phyloP scores from a whole-genome alignment of 1,284 basidiomycete species.

The Tausonia pullulans region DNA sequence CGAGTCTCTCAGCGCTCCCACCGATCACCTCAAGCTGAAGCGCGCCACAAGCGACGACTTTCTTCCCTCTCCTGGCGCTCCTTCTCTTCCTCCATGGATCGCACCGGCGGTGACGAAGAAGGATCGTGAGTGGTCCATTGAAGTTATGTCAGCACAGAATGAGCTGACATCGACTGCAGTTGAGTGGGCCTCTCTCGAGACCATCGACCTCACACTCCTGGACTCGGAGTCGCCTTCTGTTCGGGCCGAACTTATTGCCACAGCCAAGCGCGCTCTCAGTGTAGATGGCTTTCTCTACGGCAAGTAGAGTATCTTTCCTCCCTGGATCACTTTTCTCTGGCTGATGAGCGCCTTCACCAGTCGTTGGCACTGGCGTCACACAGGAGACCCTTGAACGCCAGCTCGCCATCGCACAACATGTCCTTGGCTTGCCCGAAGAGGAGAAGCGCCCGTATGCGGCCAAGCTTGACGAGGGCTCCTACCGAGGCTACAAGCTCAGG shows the following conservation, averaged over 20 bases:
- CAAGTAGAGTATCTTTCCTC: neutral
- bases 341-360: constrained; percentile 3
- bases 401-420: constrained; percentile 20
- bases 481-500: constrained; percentile 30
- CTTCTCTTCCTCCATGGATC: constrained; percentile 9
- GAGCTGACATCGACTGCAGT: constrained; percentile 5
- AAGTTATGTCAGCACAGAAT: neutral
- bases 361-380: constrained; percentile 20
- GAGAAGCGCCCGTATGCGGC: constrained; percentile 76
- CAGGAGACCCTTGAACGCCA: constrained; percentile 18
- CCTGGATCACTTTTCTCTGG: no score
- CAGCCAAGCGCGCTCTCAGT: constrained; percentile 18
- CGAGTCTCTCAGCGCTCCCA: neutral
- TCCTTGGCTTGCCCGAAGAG: constrained; percentile 56
- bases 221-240: constrained; percentile 17
- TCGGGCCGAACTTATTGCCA: constrained; percentile 10
- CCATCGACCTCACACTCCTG: constrained; percentile 19
- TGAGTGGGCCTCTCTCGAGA: constrained; percentile 20
- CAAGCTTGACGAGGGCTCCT: constrained; percentile 36
- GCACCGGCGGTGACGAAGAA: constrained; percentile 17
- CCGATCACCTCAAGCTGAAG: neutral
- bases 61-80: neutral
- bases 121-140: constrained; percentile 10
- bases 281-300: constrained; percentile 15
- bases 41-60: neutral